Evolutionary conservation across 2,329 filamentous ascomycete genomes (phyloP).

Genomic region (Cordyceps farinosa): DNA sequence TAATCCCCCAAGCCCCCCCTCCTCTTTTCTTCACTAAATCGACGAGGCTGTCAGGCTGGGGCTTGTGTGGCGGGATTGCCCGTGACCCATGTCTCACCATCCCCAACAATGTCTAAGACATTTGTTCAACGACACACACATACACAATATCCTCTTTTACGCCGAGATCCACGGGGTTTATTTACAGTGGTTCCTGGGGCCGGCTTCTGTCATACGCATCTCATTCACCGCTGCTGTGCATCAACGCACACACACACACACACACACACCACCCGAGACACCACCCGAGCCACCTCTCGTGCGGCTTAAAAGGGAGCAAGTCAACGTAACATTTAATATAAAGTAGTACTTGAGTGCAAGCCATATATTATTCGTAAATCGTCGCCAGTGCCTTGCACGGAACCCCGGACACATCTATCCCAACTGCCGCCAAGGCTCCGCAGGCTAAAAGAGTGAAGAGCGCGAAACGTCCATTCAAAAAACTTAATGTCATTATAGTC

Average conservation of each 20-base stretch:
- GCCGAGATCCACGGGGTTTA: neutral
- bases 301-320: too few relatives aligned
- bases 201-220: neutral
- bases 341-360: neutral
- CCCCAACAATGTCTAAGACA: neutral
- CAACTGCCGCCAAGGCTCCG: neutral
- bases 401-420: neutral
- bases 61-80: neutral
- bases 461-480: neutral
- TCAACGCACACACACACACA: too few relatives aligned
- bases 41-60: neutral
- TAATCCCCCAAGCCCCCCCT: neutral
- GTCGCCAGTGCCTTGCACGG: neutral
- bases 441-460: neutral
- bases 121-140: neutral
- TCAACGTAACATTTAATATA: neutral
- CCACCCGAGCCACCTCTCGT: neutral
- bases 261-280: neutral
- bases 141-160: neutral
- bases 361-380: slow-evolving; percentile 10
- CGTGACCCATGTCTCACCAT: neutral
- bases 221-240: neutral
- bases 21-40: neutral
- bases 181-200: neutral
- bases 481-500: slow-evolving; percentile 14